Base-by-base conservation (phyloP, 257 asterid species). In the Nicotiana benthamiana region DNA sequence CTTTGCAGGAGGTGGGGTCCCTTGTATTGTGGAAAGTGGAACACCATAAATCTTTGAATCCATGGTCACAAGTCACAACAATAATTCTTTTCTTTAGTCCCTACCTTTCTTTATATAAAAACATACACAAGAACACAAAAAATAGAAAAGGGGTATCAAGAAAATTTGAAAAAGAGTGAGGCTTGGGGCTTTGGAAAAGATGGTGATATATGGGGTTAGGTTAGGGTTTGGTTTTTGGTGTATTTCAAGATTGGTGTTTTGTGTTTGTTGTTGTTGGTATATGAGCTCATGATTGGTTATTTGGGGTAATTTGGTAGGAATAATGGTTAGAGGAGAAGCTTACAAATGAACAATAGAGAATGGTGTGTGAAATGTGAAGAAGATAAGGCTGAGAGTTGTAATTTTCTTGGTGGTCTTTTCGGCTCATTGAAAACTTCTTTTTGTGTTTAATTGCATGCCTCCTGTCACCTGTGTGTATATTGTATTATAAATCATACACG, bases 21-120 rank as follows among this genome's bases (percentile, higher is more conserved):
- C 83, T 63, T 83, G 85, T 40, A 88, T 61, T 54, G 92, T 85
- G 72, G 97, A 91, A 75, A 89, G 79, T 70, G 93, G 93, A 79
- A 86, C 90, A 80, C 94, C 91, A 40, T 80, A 76, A 86, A 81
- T 66, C 79, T 87, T 83, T 26, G 94, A 88, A 68, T 83, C 93
- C 97, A 88, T 92, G 54, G 26, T 60, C 28, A 56, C 28, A 61
- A 81, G 36, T 32, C 36, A 32, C 36, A 32, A 11, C 40, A 22
- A 4, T 27, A 56, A 43, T 40, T 40, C 12, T 40, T n/a, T 67
- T 28, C 40, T 28, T 68, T 36, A 43, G 53, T 20, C 27, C 77
- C 77, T 5, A 13, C 56, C 17, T 65, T 75, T 77, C 24, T 46
- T 16, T 16, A 48, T 2, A 32, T 22, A 65, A 68, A 68, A 60